Conservation (phyloP, 192 early-diverging fungal genomes). For the Blastocladiella britannica region DNA sequence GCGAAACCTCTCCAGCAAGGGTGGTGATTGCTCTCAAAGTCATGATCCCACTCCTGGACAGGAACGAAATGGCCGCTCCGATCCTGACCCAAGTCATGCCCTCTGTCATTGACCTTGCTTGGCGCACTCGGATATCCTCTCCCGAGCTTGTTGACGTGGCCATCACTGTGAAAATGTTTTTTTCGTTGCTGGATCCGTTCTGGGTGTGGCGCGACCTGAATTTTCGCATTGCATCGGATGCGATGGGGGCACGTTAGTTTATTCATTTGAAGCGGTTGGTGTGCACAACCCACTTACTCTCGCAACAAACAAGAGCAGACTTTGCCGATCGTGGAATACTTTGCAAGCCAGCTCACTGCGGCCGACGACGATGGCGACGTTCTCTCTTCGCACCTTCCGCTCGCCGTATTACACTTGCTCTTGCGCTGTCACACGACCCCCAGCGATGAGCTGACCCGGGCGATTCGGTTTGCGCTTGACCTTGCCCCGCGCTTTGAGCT, state of each 20-base stretch:
- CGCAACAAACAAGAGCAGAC: too few relatives aligned
- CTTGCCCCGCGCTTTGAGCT: too few relatives aligned
- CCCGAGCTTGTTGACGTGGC: not conserved
- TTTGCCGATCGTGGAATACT: constrained; percentile 24
- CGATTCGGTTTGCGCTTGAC: too few relatives aligned
- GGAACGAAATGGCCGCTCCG: constrained; percentile 56
- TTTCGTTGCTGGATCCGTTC: constrained; percentile 73
- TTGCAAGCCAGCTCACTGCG: constrained; percentile 8
- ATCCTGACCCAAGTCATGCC: constrained; percentile 50
- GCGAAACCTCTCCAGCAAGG: constrained; percentile 12
- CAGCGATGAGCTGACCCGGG: too few relatives aligned
- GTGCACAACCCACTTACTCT: too few relatives aligned
- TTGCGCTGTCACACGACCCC: too few relatives aligned
- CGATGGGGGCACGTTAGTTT: too few relatives aligned
- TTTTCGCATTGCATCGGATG: too few relatives aligned
- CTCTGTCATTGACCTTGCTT: constrained; percentile 37
- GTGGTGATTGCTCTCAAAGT: constrained; percentile 51
- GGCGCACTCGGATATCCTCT: constrained; percentile 14
- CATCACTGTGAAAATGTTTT: constrained; percentile 59
- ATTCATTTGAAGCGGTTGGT: too few relatives aligned
- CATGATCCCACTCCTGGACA: constrained; percentile 69
- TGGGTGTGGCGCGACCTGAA: constrained; percentile 56
- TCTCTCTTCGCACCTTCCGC: too few relatives aligned
- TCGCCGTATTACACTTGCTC: too few relatives aligned
- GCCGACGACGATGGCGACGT: constrained; percentile 5